Conservation (phyloP, 257 asterid genomes). For the Solanum chiquidenum region DNA sequence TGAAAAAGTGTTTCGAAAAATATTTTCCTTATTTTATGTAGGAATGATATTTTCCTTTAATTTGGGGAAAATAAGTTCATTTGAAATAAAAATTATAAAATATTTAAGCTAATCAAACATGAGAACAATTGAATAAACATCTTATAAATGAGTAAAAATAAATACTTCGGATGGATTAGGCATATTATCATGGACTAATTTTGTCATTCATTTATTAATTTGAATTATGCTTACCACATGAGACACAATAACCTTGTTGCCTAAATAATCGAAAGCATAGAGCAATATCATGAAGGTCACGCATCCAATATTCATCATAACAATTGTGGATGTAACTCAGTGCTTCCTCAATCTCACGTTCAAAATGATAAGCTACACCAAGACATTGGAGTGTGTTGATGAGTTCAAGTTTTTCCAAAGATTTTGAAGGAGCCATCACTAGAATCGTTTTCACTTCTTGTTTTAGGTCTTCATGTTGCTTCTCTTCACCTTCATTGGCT, state of each 20-base stretch:
- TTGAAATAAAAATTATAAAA: too few species aligned
- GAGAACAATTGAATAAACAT: too few species aligned
- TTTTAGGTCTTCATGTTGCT: neutral
- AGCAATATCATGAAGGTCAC: neutral
- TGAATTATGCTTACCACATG: neutral
- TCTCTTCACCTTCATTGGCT: neutral
- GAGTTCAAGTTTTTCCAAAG: neutral
- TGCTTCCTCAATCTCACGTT: neutral
- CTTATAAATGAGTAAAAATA: too few species aligned
- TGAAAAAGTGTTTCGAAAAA: too few species aligned
- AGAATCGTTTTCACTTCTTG: neutral
- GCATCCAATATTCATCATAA: neutral
- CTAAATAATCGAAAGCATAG: constrained; percentile 8
- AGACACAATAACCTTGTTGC: constrained; percentile 1
- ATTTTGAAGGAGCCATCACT: neutral
- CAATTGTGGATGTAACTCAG: too few species aligned
- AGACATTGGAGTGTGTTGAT: constrained; percentile 6
- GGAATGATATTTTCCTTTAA: too few species aligned
- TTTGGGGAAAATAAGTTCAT: too few species aligned
- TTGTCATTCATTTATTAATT: neutral
- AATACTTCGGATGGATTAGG: too few species aligned
- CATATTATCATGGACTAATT: neutral
- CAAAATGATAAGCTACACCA: constrained; percentile 14
- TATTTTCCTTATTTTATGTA: too few species aligned
- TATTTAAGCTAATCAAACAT: too few species aligned